Evolutionary conservation across 2,329 filamentous ascomycete genomes (phyloP).

Genomic region (Verticillium alfalfae): DNA sequence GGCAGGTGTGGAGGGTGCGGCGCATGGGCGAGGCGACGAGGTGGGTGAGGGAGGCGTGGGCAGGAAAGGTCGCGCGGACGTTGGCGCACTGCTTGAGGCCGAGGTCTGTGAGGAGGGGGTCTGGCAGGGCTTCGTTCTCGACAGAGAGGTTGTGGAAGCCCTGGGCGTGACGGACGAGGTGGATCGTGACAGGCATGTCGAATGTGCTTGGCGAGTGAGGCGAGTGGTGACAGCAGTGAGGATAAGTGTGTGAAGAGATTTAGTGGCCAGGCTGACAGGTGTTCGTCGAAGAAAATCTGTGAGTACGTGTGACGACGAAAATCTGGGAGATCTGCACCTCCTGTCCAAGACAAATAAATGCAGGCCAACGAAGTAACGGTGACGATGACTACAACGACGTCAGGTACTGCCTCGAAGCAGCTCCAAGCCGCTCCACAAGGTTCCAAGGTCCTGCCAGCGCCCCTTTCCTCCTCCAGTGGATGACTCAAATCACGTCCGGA

Average conservation of each 20-base stretch:
- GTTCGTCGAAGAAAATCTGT: too few relatives aligned
- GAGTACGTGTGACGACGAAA: too few relatives aligned
- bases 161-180: slow-evolving; percentile 69
- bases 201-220: not conserved
- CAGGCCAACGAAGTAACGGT: too few relatives aligned
- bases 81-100: slow-evolving; percentile 68
- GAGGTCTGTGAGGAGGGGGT: slow-evolving; percentile 72
- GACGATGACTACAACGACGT: too few relatives aligned
- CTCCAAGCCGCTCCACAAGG: not conserved
- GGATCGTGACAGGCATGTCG: slow-evolving; percentile 49
- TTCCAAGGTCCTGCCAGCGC: not conserved
- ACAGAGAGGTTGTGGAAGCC: slow-evolving; percentile 74
- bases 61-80: slow-evolving; percentile 58
- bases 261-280: too few relatives aligned
- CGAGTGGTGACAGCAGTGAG: not conserved
- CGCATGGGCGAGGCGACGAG: slow-evolving; percentile 75
- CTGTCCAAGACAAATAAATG: too few relatives aligned
- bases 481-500: not conserved
- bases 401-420: not conserved
- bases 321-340: too few relatives aligned
- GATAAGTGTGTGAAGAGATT: not conserved
- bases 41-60: slow-evolving; percentile 59
- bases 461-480: not conserved
- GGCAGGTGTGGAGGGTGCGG: slow-evolving; percentile 74
- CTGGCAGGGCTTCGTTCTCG: slow-evolving; percentile 67